Base-by-base conservation (phyloP, 495 filamentous ascomycete genomes). In the Neurospora discreta region DNA sequence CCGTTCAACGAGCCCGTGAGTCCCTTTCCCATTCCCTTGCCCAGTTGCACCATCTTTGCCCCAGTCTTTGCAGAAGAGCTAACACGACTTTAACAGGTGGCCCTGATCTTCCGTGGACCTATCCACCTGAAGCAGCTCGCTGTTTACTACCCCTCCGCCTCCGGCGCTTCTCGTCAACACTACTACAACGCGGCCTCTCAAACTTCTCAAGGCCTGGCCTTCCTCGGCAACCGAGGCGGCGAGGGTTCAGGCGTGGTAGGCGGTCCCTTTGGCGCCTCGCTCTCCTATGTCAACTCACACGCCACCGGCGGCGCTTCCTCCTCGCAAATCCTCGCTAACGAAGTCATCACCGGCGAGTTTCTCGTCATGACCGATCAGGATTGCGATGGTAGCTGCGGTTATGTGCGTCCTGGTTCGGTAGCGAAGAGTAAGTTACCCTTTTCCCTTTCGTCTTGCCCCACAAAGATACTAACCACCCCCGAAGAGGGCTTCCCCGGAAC, bases 31-130 rank as follows among this genome's bases (percentile, higher is more conserved):
- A 11, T 13, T 0, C 10, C 39, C 3, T 10, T 1, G 10, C 9
- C 39, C 39, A n/a, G n/a, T n/a, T n/a, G n/a, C 39, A 33, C 33
- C 33, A 33, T 39, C 39, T 39, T 10, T 36, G 7, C 36, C 36
- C 2, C 36, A 36, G 10, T 39, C 39, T 10, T n/a, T n/a, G n/a
- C n/a, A n/a, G n/a, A n/a, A n/a, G n/a, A 39, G 65, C 60, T 71
- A 36, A 68, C 41, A 5, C 5, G 3, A 6, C 4, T 5, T 33
- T 33, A 4, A 33, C 0, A 92, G 90, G 78, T 93, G 41, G 89
- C 90, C 0, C 69, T 92, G 67, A 89, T 92, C 75, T 86, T 93
- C 77, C 89, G 90, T 52, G 91, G 91, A 15, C 91, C 91, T 1
- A 74, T 91, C 68, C 72, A 82, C 16, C 73, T 93, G n/a, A 86